Percentiles rank a stretch among this genome's conserved stretches.
Conservation (phyloP, 768 basidiomycete species). For the Gloeopeniophorella convolvens region DNA sequence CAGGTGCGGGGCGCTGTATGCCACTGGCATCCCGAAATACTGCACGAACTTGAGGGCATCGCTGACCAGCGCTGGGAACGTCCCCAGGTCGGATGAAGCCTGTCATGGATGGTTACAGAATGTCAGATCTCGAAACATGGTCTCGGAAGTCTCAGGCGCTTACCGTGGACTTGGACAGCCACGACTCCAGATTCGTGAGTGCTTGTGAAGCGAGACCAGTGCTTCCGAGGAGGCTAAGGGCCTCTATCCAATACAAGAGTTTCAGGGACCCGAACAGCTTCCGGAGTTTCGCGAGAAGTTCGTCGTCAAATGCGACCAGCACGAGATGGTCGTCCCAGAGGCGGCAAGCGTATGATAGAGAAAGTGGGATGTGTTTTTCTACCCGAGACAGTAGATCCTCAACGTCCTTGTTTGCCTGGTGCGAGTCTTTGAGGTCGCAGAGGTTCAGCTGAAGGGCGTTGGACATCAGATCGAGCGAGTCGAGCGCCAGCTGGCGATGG, state of each 20-base stretch:
- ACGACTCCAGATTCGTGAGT: too few relatives aligned
- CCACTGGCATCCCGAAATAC: too few relatives aligned
- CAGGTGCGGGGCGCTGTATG: too few relatives aligned
- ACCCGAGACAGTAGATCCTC: not conserved
- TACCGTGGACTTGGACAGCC: too few relatives aligned
- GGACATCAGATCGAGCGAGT: not conserved
- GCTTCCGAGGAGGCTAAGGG: not conserved
- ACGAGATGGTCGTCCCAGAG: not conserved
- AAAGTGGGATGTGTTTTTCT: not conserved
- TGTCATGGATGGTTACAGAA: too few relatives aligned
- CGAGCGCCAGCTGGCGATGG: not conserved
- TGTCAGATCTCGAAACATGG: too few relatives aligned
- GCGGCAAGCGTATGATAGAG: not conserved
- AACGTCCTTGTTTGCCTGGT: not conserved
- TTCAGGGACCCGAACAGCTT: not conserved
- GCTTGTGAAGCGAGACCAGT: too few relatives aligned
- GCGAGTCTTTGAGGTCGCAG: not conserved
- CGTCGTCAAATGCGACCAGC: not conserved
- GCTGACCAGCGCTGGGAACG: too few relatives aligned
- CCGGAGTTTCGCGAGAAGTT: not conserved
- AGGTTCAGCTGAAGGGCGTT: not conserved
- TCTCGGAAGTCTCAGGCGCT: too few relatives aligned
- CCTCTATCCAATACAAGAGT: not conserved
- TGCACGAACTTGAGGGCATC: too few relatives aligned
- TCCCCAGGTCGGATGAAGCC: too few relatives aligned